These are phyloP conservation scores for Saccharomyces hybrid DNA, from an alignment of 1,139 yeast genomes.

Conservation along the genomic window DNA sequence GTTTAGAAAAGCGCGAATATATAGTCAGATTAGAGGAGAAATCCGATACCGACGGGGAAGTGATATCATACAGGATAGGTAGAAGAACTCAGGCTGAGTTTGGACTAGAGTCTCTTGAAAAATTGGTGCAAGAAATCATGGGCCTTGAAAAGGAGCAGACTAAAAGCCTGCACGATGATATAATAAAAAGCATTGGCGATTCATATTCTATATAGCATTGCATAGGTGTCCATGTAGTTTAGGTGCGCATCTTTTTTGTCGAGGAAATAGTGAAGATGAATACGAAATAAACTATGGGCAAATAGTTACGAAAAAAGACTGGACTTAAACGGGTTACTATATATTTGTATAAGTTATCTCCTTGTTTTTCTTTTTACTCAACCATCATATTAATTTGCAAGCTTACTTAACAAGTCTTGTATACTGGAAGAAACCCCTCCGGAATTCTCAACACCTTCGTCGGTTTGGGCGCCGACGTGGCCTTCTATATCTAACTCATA, in stretches of 20 bases:
- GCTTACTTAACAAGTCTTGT: conserved; percentile 30
- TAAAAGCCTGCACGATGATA: conserved; percentile 13
- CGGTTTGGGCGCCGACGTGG: conserved; percentile 1
- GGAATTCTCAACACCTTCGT: not conserved
- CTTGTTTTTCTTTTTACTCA: not conserved
- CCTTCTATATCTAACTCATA: conserved; percentile 4
- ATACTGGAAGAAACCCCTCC: conserved; percentile 25
- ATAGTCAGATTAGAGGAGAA: conserved; percentile 17
- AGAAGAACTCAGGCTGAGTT: conserved; percentile 26
- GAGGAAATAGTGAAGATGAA: not conserved
- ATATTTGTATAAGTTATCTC: not conserved
- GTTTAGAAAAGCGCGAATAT: conserved; percentile 21
- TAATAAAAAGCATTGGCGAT: conserved; percentile 22
- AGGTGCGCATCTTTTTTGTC: not conserved
- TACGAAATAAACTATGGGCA: not conserved
- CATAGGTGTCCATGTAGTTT: not conserved
- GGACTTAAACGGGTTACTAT: not conserved
- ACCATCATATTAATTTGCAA: conserved; percentile 20
- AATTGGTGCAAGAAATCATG: conserved; percentile 18
- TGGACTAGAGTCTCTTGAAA: conserved; percentile 16
- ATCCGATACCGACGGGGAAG: conserved; percentile 19
- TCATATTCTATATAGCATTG: conserved; percentile 11
- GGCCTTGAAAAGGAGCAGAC: conserved; percentile 15
- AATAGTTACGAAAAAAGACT: not conserved
- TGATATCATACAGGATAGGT: conserved; percentile 22